Percentiles rank a stretch among this genome's conserved stretches.
Evolutionary conservation across 345 rosid species (phyloP).

Genomic region (Citrus medica): DNA sequence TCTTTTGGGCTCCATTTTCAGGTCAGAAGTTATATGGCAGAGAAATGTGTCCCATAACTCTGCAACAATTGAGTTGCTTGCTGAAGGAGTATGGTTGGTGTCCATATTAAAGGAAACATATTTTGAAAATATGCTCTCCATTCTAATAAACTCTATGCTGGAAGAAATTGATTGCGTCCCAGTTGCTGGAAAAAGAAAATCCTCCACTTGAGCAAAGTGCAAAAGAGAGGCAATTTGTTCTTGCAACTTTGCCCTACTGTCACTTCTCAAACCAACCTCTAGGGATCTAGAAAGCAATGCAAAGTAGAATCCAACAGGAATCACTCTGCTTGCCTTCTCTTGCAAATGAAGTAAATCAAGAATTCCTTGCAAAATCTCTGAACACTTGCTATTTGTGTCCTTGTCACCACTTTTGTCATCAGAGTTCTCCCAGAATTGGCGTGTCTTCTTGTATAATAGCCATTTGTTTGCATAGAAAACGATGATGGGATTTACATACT

Average conservation of each 20-base stretch:
- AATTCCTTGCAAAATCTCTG: constrained; percentile 42
- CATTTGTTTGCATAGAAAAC: constrained; percentile 62
- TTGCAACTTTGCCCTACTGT: constrained; percentile 41
- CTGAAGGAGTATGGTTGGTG: constrained; percentile 31
- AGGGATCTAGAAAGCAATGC: constrained; percentile 51
- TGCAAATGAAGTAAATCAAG: constrained; percentile 54
- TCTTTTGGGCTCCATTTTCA: constrained; percentile 36
- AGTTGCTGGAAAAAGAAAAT: constrained; percentile 45
- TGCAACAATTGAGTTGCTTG: constrained; percentile 42
- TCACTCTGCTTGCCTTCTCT: constrained; percentile 44
- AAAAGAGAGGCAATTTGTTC: constrained; percentile 55
- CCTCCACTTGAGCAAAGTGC: constrained; percentile 47
- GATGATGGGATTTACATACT: constrained; percentile 57
- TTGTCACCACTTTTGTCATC: constrained; percentile 16
- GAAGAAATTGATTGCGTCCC: constrained; percentile 30
- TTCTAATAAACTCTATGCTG: constrained; percentile 46
- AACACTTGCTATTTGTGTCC: constrained; percentile 15
- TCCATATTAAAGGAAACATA: constrained; percentile 37
- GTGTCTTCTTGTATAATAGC: constrained; percentile 38
- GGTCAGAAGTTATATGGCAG: constrained; percentile 38
- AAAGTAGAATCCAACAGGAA: constrained; percentile 75
- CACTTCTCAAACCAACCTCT: constrained; percentile 36
- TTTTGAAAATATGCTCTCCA: constrained; percentile 54
- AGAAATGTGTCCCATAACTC: constrained; percentile 67
- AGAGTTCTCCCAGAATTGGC: constrained; percentile 42